These are phyloP conservation scores for Clitopilus passeckerianus DNA, from an alignment of 768 basidiomycete species.

Conservation along the genomic window DNA sequence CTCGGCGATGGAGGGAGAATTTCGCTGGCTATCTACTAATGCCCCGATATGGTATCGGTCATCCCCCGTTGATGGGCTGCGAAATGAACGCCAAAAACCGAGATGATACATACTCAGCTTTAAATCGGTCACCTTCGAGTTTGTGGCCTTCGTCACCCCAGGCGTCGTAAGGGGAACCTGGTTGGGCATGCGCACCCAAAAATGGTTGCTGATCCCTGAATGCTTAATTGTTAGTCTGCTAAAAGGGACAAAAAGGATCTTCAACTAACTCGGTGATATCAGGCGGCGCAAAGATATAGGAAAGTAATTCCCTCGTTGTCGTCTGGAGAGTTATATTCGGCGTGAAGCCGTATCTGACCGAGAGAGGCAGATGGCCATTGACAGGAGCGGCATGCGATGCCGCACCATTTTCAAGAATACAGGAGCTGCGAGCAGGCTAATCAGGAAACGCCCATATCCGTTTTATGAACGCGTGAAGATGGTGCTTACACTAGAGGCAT, in stretches of 20 bases:
- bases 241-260: conserved; percentile 11
- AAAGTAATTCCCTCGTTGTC: conserved; percentile 60
- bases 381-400: conserved; percentile 13
- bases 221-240: conserved; percentile 6
- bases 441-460: neutral
- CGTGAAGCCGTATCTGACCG: conserved; percentile 45
- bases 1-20: neutral
- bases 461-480: conserved; percentile 5
- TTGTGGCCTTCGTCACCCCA: conserved; percentile 76
- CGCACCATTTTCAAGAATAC: conserved; percentile 22
- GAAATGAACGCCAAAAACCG: conserved; percentile 18
- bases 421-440: conserved; percentile 7
- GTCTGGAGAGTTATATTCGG: conserved; percentile 53
- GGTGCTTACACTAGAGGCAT: conserved; percentile 32
- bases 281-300: conserved; percentile 73
- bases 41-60: conserved; percentile 1
- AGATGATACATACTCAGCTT: conserved; percentile 71
- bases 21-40: neutral
- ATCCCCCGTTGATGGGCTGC: conserved; percentile 16
- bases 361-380: conserved; percentile 25
- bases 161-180: conserved; percentile 48
- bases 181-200: conserved; percentile 20
- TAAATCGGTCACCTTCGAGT: conserved; percentile 68
- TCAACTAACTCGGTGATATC: conserved; percentile 43
- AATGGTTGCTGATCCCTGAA: conserved; percentile 34